phyloP scores from a whole-genome alignment of 768 basidiomycete genomes.

The Saitozyma sp. region DNA sequence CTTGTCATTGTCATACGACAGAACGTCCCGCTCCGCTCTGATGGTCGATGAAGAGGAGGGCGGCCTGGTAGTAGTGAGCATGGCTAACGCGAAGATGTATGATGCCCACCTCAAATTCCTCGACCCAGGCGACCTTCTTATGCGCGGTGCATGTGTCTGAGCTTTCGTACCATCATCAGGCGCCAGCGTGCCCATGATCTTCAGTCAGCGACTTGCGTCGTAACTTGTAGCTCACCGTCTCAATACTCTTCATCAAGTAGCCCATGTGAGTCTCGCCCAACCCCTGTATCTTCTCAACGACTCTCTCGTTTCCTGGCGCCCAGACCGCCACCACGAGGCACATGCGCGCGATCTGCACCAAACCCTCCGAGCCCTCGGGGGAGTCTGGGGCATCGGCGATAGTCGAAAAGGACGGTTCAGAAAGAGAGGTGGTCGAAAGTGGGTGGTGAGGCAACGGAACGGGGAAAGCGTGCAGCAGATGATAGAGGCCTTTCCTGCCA shows the following conservation, averaged over 20 bases:
- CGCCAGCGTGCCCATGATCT: too few species aligned
- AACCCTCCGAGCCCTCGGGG: constrained; percentile 59
- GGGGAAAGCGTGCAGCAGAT: constrained; percentile 38
- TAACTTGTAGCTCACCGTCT: constrained; percentile 64
- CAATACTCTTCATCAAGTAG: constrained; percentile 87
- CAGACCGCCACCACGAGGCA: constrained; percentile 85
- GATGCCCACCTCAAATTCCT: too few species aligned
- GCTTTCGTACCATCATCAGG: too few species aligned
- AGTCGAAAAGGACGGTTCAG: constrained; percentile 83
- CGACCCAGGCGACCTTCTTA: too few species aligned
- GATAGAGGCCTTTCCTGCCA: constrained; percentile 38
- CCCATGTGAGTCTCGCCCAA: constrained; percentile 82
- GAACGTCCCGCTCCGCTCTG: constrained; percentile 58
- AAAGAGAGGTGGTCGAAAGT: constrained; percentile 57
- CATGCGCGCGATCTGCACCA: constrained; percentile 73
- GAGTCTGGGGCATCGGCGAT: constrained; percentile 75
- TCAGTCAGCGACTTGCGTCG: neutral
- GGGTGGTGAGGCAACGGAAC: constrained; percentile 34
- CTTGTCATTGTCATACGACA: constrained; percentile 80
- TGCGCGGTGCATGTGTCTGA: too few species aligned
- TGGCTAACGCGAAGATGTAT: too few species aligned
- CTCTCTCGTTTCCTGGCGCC: constrained; percentile 80
- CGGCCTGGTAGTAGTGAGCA: too few species aligned
- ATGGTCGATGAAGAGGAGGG: too few species aligned
- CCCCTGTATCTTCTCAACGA: constrained; percentile 84